These are phyloP conservation scores for Fulvia fulva DNA, from an alignment of 2,329 filamentous ascomycete species.

Conservation along the genomic window DNA sequence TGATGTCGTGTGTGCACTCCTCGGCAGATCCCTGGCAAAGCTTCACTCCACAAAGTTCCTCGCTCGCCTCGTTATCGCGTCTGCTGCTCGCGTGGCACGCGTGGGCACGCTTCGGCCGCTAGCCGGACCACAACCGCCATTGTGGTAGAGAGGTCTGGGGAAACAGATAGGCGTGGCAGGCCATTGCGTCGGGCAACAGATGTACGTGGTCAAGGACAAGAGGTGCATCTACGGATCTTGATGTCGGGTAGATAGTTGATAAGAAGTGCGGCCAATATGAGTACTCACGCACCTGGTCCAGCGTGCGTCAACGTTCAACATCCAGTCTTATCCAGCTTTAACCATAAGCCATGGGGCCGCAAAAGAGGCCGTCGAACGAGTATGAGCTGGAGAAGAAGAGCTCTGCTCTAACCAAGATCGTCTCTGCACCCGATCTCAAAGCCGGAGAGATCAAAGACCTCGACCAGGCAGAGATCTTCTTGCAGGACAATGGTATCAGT, in stretches of 20 bases:
- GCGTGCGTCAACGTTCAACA: too few species aligned
- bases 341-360: conserved; percentile 1
- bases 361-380: conserved; percentile 2
- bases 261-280: neutral
- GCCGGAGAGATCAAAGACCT: conserved; percentile 37
- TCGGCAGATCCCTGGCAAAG: neutral
- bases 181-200: neutral
- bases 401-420: conserved; percentile 6
- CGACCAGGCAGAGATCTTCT: conserved; percentile 49
- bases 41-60: neutral
- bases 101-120: too few species aligned
- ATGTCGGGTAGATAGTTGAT: conserved; percentile 1
- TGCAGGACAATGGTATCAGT: conserved; percentile 47
- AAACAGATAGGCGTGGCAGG: conserved; percentile 1
- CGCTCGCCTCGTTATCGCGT: neutral
- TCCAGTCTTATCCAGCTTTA: too few species aligned
- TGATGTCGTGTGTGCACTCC: neutral
- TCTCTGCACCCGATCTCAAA: conserved; percentile 22
- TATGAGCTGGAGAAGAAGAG: conserved; percentile 13
- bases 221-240: neutral
- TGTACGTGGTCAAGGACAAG: neutral
- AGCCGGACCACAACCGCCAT: neutral
- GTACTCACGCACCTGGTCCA: neutral
- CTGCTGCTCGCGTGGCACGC: neutral
- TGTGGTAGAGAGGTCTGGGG: neutral